A percentile compares a stretch with the other conserved stretches of the same genome.
Evolutionary conservation across 495 filamentous ascomycete genomes (phyloP).

Genomic region (Articulospora tetracladia): DNA sequence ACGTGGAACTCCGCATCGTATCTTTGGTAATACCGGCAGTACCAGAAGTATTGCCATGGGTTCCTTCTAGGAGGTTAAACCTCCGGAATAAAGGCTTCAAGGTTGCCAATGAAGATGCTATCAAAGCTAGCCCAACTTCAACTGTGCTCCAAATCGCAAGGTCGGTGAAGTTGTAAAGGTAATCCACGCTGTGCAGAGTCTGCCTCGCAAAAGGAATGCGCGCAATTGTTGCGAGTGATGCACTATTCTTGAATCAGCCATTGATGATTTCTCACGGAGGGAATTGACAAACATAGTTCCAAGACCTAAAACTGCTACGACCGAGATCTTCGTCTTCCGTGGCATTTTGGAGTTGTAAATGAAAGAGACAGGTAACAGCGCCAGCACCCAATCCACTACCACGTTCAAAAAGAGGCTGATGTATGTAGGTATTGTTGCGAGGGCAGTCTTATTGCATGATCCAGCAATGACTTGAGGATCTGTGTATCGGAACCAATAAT

Average conservation of each 20-base stretch:
- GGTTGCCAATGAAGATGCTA: slow-evolving; percentile 26
- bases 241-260: slow-evolving; percentile 12
- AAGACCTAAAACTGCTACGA: slow-evolving; percentile 28
- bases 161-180: slow-evolving; percentile 21
- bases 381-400: slow-evolving; percentile 26
- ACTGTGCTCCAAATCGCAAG: slow-evolving; percentile 29
- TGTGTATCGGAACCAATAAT: slow-evolving; percentile 30
- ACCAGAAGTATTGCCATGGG: not conserved
- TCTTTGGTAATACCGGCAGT: not conserved
- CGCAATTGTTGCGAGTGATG: slow-evolving; percentile 27
- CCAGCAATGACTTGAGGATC: not conserved
- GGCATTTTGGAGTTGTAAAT: slow-evolving; percentile 36
- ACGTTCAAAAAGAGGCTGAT: slow-evolving; percentile 16
- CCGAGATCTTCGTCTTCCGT: slow-evolving; percentile 27
- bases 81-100: slow-evolving; percentile 23
- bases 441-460: not conserved
- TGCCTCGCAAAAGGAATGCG: slow-evolving; percentile 31
- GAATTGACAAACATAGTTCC: slow-evolving; percentile 27
- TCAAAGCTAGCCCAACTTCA: slow-evolving; percentile 26
- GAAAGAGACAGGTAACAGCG: slow-evolving; percentile 36
- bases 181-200: slow-evolving; percentile 19
- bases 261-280: not conserved
- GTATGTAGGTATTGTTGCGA: slow-evolving; percentile 16
- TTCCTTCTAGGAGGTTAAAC: slow-evolving; percentile 2
- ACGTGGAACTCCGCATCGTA: not conserved